Conservation (phyloP, 2,329 filamentous ascomycete species). For the Dactylonectria macrodidyma region DNA sequence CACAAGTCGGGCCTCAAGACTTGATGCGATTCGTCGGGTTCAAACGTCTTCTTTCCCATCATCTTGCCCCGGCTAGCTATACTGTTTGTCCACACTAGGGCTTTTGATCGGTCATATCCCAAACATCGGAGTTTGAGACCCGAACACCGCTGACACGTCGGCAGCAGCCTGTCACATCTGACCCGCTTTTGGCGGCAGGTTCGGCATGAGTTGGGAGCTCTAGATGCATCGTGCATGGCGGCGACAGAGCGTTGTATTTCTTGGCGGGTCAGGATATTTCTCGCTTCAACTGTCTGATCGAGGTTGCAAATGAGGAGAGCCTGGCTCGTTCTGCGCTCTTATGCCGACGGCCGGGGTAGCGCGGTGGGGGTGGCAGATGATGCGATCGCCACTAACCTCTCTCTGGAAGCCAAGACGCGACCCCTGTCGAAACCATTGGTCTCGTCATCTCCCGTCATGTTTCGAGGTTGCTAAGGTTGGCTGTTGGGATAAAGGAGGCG, state of each 20-base stretch:
- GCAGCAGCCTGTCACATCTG: slow-evolving; percentile 28
- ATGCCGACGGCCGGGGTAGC: background rate
- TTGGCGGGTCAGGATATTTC: background rate
- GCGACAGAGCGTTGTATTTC: background rate
- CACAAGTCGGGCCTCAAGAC: too few relatives aligned
- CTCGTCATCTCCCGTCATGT: background rate
- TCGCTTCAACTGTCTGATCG: background rate
- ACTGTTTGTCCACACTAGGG: slow-evolving; percentile 28
- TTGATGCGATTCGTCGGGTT: too few relatives aligned
- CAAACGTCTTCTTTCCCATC: slow-evolving; percentile 29
- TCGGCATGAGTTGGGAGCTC: slow-evolving; percentile 28
- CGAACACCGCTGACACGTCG: slow-evolving; percentile 21
- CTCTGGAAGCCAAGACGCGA: slow-evolving; percentile 30
- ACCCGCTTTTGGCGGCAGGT: slow-evolving; percentile 31
- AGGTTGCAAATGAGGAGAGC: background rate
- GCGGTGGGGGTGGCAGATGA: slow-evolving; percentile 6
- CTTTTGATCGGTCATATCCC: slow-evolving; percentile 26
- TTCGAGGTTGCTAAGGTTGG: too few relatives aligned
- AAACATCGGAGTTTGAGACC: slow-evolving; percentile 22
- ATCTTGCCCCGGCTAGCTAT: slow-evolving; percentile 30
- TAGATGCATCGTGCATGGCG: slow-evolving; percentile 6
- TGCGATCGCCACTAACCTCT: slow-evolving; percentile 24
- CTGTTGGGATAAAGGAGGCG: too few relatives aligned
- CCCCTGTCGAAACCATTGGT: slow-evolving; percentile 23
- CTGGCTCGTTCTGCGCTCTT: background rate